Evolutionary conservation across 257 asterid genomes (phyloP).

Genomic region (Pogostemon cablin): DNA sequence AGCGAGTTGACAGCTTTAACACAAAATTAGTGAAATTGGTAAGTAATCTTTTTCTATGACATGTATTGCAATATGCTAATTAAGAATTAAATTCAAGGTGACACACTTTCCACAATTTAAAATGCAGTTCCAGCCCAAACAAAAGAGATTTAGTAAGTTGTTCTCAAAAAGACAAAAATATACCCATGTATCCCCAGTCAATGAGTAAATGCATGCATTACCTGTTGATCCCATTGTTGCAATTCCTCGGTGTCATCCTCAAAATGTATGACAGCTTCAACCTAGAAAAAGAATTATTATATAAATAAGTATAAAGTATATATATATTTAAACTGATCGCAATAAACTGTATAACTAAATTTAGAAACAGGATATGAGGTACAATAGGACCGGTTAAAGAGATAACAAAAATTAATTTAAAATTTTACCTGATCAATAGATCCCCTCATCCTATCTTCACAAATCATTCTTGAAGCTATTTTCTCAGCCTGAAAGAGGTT

Average conservation of each 20-base stretch:
- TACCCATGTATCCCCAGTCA: neutral
- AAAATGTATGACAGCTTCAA: slow-evolving; percentile 93
- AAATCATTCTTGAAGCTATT: slow-evolving; percentile 96
- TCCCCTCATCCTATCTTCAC: slow-evolving; percentile 97
- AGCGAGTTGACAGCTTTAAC: neutral
- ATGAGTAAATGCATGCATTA: slow-evolving; percentile 30
- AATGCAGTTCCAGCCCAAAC: neutral
- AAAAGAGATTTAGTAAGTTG: neutral
- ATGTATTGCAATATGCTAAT: slow-evolving; percentile 17
- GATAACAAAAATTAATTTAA: neutral
- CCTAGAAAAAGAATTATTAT: slow-evolving; percentile 47
- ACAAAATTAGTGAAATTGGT: neutral
- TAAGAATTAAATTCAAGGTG: neutral
- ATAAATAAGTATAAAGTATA: neutral
- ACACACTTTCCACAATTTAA: neutral
- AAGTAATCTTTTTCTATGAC: neutral
- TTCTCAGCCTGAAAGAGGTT: slow-evolving; percentile 78
- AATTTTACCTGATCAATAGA: slow-evolving; percentile 90
- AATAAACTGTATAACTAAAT: slow-evolving; percentile 11
- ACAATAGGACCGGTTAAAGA: neutral
- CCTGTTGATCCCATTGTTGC: slow-evolving; percentile 99
- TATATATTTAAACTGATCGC: neutral
- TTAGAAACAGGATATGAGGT: slow-evolving; percentile 12
- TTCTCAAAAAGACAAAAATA: slow-evolving; percentile 10
- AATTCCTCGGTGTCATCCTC: slow-evolving; percentile 94